These are phyloP conservation scores for Camellia lanceoleosa DNA, from an alignment of 148 eudicot genomes.

Conservation along the genomic window DNA sequence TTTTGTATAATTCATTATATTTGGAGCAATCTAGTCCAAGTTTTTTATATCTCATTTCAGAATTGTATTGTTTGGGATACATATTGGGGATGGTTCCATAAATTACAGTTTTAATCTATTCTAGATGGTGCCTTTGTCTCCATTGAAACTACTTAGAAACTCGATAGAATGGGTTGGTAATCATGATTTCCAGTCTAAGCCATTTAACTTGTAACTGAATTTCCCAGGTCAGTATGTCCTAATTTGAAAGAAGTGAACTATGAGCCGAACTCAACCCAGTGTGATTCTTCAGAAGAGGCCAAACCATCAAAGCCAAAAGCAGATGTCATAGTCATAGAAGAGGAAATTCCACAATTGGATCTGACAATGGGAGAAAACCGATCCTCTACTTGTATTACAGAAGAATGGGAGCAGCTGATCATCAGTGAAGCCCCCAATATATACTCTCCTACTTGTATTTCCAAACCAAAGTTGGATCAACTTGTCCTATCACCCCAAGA, in stretches of 20 bases:
- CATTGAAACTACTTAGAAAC: not conserved
- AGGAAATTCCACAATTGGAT: constrained; percentile 18
- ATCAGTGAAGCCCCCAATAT: constrained; percentile 39
- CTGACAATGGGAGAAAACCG: constrained; percentile 24
- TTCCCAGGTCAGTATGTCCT: constrained; percentile 35
- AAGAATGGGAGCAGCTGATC: constrained; percentile 79
- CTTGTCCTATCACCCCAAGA: constrained; percentile 25
- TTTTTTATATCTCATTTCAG: not conserved
- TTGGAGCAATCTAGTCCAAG: not conserved
- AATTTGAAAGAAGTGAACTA: constrained; percentile 21
- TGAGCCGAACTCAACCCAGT: constrained; percentile 24
- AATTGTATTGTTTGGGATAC: not conserved
- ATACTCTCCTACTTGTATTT: constrained; percentile 36
- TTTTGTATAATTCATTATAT: not conserved
- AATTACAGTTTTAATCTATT: not conserved
- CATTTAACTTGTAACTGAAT: constrained; percentile 1
- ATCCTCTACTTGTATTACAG: constrained; percentile 36
- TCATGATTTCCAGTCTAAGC: not conserved
- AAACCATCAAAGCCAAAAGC: constrained; percentile 18
- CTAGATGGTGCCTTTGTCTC: not conserved
- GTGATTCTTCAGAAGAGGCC: constrained; percentile 18
- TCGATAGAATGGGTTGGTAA: not conserved
- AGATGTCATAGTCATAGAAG: constrained; percentile 22
- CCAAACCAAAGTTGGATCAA: constrained; percentile 36
- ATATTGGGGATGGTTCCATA: not conserved